phyloP scores from a whole-genome alignment of 2,329 filamentous ascomycete genomes.

The Fusarium pseudoanthophilum region DNA sequence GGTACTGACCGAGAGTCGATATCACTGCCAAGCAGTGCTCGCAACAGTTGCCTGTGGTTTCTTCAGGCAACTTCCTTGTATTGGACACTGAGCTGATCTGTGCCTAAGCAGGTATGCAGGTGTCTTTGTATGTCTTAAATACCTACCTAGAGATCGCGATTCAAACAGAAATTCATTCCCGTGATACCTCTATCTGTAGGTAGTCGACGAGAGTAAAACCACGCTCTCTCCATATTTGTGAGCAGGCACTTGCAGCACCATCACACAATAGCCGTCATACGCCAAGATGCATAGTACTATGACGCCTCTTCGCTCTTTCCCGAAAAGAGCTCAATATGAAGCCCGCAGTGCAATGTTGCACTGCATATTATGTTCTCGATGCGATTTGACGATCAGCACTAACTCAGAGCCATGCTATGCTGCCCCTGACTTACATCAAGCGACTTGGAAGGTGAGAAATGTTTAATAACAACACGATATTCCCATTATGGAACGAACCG shows the following conservation, averaged over 20 bases:
- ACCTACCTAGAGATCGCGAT: not conserved
- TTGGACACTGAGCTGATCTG: not conserved
- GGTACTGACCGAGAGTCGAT: not conserved
- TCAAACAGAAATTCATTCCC: not conserved
- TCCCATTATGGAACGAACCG: not conserved
- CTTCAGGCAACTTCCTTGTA: not conserved
- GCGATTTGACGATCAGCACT: constrained; percentile 6
- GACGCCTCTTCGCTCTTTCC: constrained; percentile 7
- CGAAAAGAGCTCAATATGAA: not conserved
- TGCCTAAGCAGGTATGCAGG: not conserved
- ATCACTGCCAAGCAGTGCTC: constrained; percentile 13
- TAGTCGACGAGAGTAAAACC: not conserved
- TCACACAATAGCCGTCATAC: constrained; percentile 34
- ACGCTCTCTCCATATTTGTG: not conserved
- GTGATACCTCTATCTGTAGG: not conserved
- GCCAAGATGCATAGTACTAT: constrained; percentile 7
- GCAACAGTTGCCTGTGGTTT: not conserved
- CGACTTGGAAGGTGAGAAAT: not conserved
- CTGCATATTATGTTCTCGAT: constrained; percentile 37
- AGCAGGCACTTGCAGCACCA: constrained; percentile 15
- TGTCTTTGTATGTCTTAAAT: not conserved
- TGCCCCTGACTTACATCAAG: constrained; percentile 7
- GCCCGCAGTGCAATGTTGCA: constrained; percentile 23
- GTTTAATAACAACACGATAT: not conserved
- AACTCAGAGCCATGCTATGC: constrained; percentile 6